Base-by-base conservation (phyloP, 345 rosid species). In the Psidium friedrichsthalianum region DNA sequence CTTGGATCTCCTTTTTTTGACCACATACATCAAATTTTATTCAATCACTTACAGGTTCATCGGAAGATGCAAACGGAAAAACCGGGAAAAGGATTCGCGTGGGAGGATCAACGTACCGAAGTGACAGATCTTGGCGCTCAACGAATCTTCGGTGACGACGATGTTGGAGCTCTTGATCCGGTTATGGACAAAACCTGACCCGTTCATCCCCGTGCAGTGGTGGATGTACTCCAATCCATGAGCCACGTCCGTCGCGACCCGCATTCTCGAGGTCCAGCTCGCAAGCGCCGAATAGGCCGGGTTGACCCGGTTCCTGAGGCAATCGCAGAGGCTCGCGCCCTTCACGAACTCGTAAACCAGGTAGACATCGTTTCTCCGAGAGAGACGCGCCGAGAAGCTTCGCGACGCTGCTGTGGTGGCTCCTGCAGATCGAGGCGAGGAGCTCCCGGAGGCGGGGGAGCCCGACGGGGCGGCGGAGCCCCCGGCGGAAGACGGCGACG, bases 221-320 rank as follows among this genome's bases (percentile, higher is more conserved):
- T 91, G 93, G 87, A 89, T 89, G 87, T 92, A 92, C 64, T 91
- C 94, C 69, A 92, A 88, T 20, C 91, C 93, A 82, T 89, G 88
- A 9, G 94, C 98, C 59, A 96, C 86, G 87, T 95, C 98, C 4
- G 98, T 88, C 0, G 96, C 98, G 82, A 96, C 90, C 91, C 92
- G 98, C 88, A 95, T 95, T 84, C 98, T 74, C 24, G 98, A 95
- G 21, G 84, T 89, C 99, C 99, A 96, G 5, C 89, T 91, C 7
- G 98, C 90, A 3, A 96, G 87, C 6, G 93, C 95, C 0, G 99
- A 94, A 87, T 90, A 96, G 44, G 88, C 88, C 0, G 95, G 96
- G 86, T 93, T 95, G 84, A 84, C 90, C 55, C 87, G 52, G 86
- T 92, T 95, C 61, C 98, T 87, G 81, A 96, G 83, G 84, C 98